Evolutionary conservation across 805 yeast species (phyloP).

Genomic region (Helenozyma rhizophorensis): DNA sequence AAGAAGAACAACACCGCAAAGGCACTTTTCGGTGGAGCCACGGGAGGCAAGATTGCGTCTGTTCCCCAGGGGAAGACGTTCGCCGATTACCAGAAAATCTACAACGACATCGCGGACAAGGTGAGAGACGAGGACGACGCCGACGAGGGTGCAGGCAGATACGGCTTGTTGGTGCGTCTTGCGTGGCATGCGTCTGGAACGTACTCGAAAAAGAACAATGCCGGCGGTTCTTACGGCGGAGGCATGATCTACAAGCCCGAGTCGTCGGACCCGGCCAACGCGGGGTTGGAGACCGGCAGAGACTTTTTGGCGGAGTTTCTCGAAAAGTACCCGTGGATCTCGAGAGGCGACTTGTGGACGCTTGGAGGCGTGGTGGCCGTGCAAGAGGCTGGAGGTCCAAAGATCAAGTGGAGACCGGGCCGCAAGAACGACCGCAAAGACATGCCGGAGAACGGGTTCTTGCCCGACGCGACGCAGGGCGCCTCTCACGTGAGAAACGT

Average conservation of each 20-base stretch:
- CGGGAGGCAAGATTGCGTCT: slow-evolving; percentile 17
- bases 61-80: slow-evolving; percentile 33
- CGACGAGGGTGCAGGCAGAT: slow-evolving; percentile 36
- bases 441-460: slow-evolving; percentile 46
- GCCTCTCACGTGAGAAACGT: slow-evolving; percentile 43
- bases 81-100: slow-evolving; percentile 61
- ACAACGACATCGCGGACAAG: slow-evolving; percentile 66
- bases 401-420: slow-evolving; percentile 54
- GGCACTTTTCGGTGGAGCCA: slow-evolving; percentile 1
- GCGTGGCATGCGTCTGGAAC: slow-evolving; percentile 40
- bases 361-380: slow-evolving; percentile 64
- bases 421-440: slow-evolving; percentile 30
- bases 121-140: slow-evolving; percentile 18
- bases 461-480: slow-evolving; percentile 47
- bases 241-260: slow-evolving; percentile 44
- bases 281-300: slow-evolving; percentile 52
- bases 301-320: slow-evolving; percentile 52
- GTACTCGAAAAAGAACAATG: slow-evolving; percentile 20
- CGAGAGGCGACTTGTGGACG: slow-evolving; percentile 69
- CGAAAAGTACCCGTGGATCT: slow-evolving; percentile 53
- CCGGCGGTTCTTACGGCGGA: slow-evolving; percentile 37
- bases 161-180: slow-evolving; percentile 33
- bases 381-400: slow-evolving; percentile 64
- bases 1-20: slow-evolving; percentile 1
- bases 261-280: slow-evolving; percentile 48